These are phyloP conservation scores for Pneumocystis canis DNA, from an alignment of 1,139 yeast species.

Conservation along the genomic window DNA sequence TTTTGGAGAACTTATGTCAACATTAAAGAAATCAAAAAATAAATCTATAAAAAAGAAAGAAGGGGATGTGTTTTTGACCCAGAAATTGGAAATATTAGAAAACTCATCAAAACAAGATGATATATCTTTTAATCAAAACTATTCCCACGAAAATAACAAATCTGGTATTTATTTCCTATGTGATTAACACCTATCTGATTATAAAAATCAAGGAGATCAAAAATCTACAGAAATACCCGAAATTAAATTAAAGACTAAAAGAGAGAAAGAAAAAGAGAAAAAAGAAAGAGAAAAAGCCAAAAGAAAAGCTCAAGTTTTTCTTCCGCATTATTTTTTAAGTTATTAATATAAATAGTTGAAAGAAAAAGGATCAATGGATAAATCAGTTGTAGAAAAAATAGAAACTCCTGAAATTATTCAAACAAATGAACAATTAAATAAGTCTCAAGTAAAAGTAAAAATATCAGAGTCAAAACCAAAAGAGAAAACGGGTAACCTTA, in stretches of 20 bases:
- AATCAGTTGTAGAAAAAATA: slow-evolving; percentile 4
- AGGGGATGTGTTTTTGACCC: slow-evolving; percentile 15
- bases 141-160: slow-evolving; percentile 29
- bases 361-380: slow-evolving; percentile 19
- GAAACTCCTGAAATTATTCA: slow-evolving; percentile 12
- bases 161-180: slow-evolving; percentile 38
- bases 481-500: background rate
- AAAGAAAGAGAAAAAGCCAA: slow-evolving; percentile 90
- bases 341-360: slow-evolving; percentile 18
- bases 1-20: slow-evolving; percentile 3
- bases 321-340: slow-evolving; percentile 40
- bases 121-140: slow-evolving; percentile 12
- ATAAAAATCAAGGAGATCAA: slow-evolving; percentile 27
- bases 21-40: slow-evolving; percentile 10
- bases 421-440: slow-evolving; percentile 33
- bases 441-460: slow-evolving; percentile 16
- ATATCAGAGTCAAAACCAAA: slow-evolving; percentile 8
- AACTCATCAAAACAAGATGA: slow-evolving; percentile 8
- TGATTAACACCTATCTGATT: slow-evolving; percentile 23
- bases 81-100: slow-evolving; percentile 11
- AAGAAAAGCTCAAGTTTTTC: slow-evolving; percentile 62
- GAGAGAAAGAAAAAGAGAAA: slow-evolving; percentile 94
- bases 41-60: background rate
- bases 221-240: slow-evolving; percentile 30
- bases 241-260: slow-evolving; percentile 68